Evolutionary conservation across 2,329 filamentous ascomycete species (phyloP), one percentile per base, ranked within the genome.

Genomic region (Fusarium multiceps): DNA sequence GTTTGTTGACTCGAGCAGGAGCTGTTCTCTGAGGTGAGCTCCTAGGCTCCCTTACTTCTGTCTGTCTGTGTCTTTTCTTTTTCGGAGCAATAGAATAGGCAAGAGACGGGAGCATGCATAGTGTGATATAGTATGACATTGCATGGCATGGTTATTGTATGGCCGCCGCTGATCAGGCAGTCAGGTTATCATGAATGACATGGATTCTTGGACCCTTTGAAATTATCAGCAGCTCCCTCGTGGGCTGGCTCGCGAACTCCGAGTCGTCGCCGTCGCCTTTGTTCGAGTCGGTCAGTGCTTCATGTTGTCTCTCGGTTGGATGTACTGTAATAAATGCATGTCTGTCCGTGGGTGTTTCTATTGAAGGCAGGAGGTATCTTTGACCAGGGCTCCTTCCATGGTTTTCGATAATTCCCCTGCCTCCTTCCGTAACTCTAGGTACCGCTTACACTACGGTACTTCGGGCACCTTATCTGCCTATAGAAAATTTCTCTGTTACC

Each of bases 221-320:
- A 51, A 47, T 55, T 50, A 58, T 58, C 45, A 58, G 60, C 46
- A 49, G 55, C 41, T 57, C 59, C 64, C 68, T 69, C 68, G 68
- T 71, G 68, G 48, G 46, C 25, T 59, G 28, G 32, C 62, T 66
- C 41, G 53, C 49, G 56, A 58, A 61, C 43, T 54, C 68, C 68
- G 68, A 72, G 64, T 69, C 68, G 68, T 51, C 59, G 40, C 49
- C 42, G 45, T 40, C 18, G 47, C 34, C 59, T 54, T 68, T 68
- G 58, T 68, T 50, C 37, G 53, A 21, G 20, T 55, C 45, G 42
- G 66, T 57, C 53, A 43, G 50, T 53, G 23, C 32, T 67, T 34
- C 48, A 37, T 51, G 65, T 62, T 66, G 51, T 66, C 32, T 68
- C 41, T 42, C 32, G 47, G 46, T 51, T 55, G 12, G 30, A 41